phyloP scores from a whole-genome alignment of 1,139 yeast genomes.

The Suhomyces guaymorum region DNA sequence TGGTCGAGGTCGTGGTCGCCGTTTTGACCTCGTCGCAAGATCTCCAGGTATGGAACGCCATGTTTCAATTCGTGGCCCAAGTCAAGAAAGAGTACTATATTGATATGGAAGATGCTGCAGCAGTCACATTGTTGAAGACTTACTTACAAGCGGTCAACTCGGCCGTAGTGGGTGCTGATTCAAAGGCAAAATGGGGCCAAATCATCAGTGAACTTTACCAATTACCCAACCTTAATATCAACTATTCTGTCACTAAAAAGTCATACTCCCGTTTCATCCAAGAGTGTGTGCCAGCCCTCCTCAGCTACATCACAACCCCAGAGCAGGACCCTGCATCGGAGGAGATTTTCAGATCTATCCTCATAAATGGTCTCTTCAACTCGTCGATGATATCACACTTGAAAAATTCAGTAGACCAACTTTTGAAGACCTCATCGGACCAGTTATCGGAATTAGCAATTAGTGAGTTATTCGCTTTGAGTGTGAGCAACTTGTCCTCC shows the following conservation, averaged over 20 bases:
- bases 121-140: slow-evolving; percentile 23
- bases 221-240: slow-evolving; percentile 27
- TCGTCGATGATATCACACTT: slow-evolving; percentile 20
- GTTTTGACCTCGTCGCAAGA: slow-evolving; percentile 19
- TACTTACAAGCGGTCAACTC: slow-evolving; percentile 12
- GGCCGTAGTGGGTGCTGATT: not conserved
- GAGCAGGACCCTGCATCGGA: not conserved
- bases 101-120: slow-evolving; percentile 35
- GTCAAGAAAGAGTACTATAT: slow-evolving; percentile 28
- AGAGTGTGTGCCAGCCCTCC: slow-evolving; percentile 17
- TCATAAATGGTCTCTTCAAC: slow-evolving; percentile 19
- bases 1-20: slow-evolving; percentile 26
- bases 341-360: slow-evolving; percentile 6
- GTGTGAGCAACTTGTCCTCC: slow-evolving; percentile 27
- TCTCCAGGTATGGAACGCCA: slow-evolving; percentile 11
- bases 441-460: slow-evolving; percentile 19
- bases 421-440: slow-evolving; percentile 17
- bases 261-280: slow-evolving; percentile 27
- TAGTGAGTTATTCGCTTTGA: slow-evolving; percentile 25
- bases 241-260: slow-evolving; percentile 34
- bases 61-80: slow-evolving; percentile 20
- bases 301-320: slow-evolving; percentile 8
- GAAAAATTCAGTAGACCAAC: slow-evolving; percentile 21
- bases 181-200: slow-evolving; percentile 22
- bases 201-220: slow-evolving; percentile 26